Evolutionary conservation across 768 basidiomycete species (phyloP), one percentile per base, ranked within the genome.

Genomic region (Mycena haematopus): DNA sequence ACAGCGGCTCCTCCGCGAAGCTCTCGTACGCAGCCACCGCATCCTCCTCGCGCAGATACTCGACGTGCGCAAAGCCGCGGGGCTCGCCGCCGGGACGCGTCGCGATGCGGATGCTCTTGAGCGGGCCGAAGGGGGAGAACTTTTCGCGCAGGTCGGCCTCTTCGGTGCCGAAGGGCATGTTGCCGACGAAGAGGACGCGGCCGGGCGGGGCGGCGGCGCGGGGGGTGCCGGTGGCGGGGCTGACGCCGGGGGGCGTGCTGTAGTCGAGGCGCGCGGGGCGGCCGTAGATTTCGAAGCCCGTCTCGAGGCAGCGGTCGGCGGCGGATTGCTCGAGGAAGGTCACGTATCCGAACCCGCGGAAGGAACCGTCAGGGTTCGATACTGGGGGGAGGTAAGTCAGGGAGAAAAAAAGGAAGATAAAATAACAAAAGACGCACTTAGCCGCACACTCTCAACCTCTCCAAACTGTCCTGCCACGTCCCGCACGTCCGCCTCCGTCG

Each of bases 111-210:
- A 86, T 67, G 15, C 59, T 65, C 38, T 58, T 58, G 42, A 86
- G 62, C 22, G 72, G 60, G 9, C 85, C 86, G 66, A 80, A 85
- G 25, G 75, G 69, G 22, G 68, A 71, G 66, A 86, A 82, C 19
- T 76, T 73, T 5, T 78, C 75, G 42, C 71, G 59, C 13, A 87
- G 51, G 47, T 84, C 76, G 22, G 70, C 71, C 62, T 78, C 80
- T 1, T 76, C 78, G 40, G 74, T 67, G 19, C 68, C 74, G 70
- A 75, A 90, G 52, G 85, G 83, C n/a, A 87, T n/a, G 65, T 87
- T 87, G 10, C 78, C 82, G 33, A 85, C 65, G 46, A 73, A 86
- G 52, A 87, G 67, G 3, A 74, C 75, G 11, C 72, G 72, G n/a
- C 71, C 73, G 7, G 82, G 81, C 19, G 71, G 56, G 27, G 17